Base-by-base conservation (phyloP, 2,329 filamentous ascomycete genomes). In the Septoria petroselini region DNA sequence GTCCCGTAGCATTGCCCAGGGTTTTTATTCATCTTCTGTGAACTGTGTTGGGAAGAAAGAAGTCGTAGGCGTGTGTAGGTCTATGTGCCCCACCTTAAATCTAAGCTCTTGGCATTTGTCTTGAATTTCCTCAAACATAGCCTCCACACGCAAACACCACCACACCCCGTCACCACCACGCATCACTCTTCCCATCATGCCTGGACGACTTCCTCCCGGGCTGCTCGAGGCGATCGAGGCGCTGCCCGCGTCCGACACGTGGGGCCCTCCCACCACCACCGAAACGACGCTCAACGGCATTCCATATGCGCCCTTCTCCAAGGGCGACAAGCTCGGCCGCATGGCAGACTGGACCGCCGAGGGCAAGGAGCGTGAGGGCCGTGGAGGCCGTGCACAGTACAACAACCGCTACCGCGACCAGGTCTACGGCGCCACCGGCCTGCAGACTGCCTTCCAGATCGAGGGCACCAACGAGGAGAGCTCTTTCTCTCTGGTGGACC, bases 271-370 rank as follows among this genome's bases (percentile, higher is more conserved):
- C 54, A 82, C 86, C 61, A 86, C 90, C 54, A 82, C 76, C 64
- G 88, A 95, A 70, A 95, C 88, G 58, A 95, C 88, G 55, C 81
- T 97, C 65, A 85, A 95, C 69, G 93, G 93, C 69, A 89, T 97
- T 41, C 93, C 93, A 31, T 98, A 96, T 72, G 93, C 93, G 63
- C 93, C 93, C 54, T 98, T 93, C 78, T 96, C 91, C 61, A 98
- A 98, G 75, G 90, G 89, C 70, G 93, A 98, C 78, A 97, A 96
- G 80, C 79, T 98, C 53, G 93, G 93, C 67, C 91, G 93, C 71
- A 97, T 98, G 91, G 93, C 93, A 54, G 93, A 98, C 78, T 98
- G 93, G 93, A 95, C 91, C 14, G 68, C 83, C 40, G 93, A 96
- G 68, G 84, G 87, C 70, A 96, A 96, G 75, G 81, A 83, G 61